phyloP scores from a whole-genome alignment of 106 monocot genomes.

The Allium cepa region DNA sequence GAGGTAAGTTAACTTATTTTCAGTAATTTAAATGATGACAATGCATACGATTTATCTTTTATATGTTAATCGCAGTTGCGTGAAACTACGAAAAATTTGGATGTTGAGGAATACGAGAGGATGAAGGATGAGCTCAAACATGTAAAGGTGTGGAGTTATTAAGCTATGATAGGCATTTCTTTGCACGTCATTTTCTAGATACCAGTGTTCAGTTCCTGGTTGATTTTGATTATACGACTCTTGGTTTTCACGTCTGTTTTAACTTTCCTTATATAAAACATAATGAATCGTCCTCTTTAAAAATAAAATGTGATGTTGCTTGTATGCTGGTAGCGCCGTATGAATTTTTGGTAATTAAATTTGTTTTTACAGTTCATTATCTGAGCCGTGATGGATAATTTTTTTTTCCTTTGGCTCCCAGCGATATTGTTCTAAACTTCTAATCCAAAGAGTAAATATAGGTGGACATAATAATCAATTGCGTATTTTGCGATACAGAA shows the following conservation, averaged over 20 bases:
- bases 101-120: conserved; percentile 38
- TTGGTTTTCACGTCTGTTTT: background rate
- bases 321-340: no score
- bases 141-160: conserved; percentile 29
- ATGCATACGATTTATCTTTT: background rate
- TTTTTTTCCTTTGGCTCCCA: no score
- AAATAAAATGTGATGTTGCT: no score
- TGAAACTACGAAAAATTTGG: conserved; percentile 48
- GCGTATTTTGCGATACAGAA: conserved; percentile 17
- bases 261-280: background rate
- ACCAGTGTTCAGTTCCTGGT: background rate
- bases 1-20: conserved; percentile 40
- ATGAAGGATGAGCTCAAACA: conserved; percentile 65
- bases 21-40: background rate
- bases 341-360: no score
- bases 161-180: no score
- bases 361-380: no score
- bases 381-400: no score
- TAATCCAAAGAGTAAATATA: no score
- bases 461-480: background rate
- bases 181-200: no score
- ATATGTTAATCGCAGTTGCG: conserved; percentile 48
- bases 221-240: background rate
- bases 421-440: no score
- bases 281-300: background rate